Evolutionary conservation across 331 rosid species (phyloP), one percentile per base, ranked within the genome.

Genomic region (Acacia concinna): DNA sequence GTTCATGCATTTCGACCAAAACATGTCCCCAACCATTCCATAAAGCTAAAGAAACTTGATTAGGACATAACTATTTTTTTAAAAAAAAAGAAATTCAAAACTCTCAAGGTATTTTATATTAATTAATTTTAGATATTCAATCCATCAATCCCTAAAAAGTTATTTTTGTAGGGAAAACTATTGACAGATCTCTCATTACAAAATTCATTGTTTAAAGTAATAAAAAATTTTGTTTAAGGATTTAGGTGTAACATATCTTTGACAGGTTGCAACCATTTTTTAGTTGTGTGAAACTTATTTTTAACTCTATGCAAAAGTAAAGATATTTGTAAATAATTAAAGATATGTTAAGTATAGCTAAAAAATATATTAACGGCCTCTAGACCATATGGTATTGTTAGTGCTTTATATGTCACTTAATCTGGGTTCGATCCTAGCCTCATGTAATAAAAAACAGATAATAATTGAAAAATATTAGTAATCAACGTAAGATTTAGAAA

Each of bases 1-100:
- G 70, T 82, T 75, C 83, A 77, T 76, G 82, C 84, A 85, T 82
- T 79, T 71, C 44, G 62, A 65, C 72, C 70, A 69, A 64, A 30
- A 15, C 40, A 62, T 17, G 41, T 62, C 37, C 38, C 38, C 68
- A 6, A 30, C 68, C 30, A 62, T 60, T 28, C 21, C 9, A 28
- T 35, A 67, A 78, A 1, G 43, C 37, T 32, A 34, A 3, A 3
- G 23, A 15, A 20, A 64, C n/a, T 59, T 59, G 63, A 56, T n/a
- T 54, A 21, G 28, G 62, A 54, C 30, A n/a, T 5, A 54, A 21
- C 62, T 54, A 21, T 8, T 47, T 47, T 46, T 47, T 17, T 4
- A 5, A 47, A 47, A 15, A 15, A 47, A 47, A 1, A n/a, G n/a
- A n/a, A 17, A 4, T 47, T 47, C 15, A 47, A 47, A 47, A n/a